Conservation (phyloP, 2,329 filamentous ascomycete species). For the Botrytis aclada region DNA sequence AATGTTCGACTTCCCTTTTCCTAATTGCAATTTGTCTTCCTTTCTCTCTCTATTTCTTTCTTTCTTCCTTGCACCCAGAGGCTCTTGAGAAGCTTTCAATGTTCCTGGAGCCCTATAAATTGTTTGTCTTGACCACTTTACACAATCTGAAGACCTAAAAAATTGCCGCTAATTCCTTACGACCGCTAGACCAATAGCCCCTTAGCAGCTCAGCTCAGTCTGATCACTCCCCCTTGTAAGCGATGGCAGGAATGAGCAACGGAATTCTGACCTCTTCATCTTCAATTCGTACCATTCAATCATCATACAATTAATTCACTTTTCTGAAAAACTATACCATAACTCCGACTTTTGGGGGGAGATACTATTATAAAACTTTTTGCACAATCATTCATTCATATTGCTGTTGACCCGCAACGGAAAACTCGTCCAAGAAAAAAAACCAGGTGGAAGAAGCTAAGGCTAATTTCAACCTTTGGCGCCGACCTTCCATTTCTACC, state of each 20-base stretch:
- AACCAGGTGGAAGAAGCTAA: slow-evolving; percentile 16
- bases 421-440: slow-evolving; percentile 18
- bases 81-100: not conserved
- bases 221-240: slow-evolving; percentile 11
- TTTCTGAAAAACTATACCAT: not conserved
- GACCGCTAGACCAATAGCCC: not conserved
- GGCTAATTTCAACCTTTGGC: slow-evolving; percentile 22
- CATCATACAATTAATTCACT: slow-evolving; percentile 7
- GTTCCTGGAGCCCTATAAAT: not conserved
- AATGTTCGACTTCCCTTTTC: not conserved
- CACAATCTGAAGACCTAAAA: not conserved
- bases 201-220: slow-evolving; percentile 10
- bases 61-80: not conserved
- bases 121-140: not conserved
- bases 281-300: not conserved
- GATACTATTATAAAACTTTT: not conserved
- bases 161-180: not conserved
- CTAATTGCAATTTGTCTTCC: not conserved
- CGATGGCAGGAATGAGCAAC: slow-evolving; percentile 10
- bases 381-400: slow-evolving; percentile 1
- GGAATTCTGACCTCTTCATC: slow-evolving; percentile 17
- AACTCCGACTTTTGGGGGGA: not conserved
- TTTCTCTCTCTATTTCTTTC: not conserved
- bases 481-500: slow-evolving; percentile 21
- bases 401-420: slow-evolving; percentile 12